A percentile compares a stretch with the other conserved stretches of the same genome.
Evolutionary conservation across 371 early-diverging fungal genomes (phyloP).

Genomic region (Actinomortierella wolfii): DNA sequence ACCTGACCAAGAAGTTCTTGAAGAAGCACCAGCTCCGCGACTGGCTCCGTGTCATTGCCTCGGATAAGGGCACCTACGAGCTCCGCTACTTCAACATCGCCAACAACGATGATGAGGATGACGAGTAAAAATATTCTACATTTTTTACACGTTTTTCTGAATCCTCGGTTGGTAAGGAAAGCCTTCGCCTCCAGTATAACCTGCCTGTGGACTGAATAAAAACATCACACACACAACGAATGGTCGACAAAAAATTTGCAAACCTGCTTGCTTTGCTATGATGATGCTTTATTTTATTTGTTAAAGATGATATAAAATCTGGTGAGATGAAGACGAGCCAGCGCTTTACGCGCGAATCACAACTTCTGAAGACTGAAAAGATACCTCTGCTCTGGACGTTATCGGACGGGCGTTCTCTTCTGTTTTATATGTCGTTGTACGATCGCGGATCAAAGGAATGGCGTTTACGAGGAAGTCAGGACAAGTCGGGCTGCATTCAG

Average conservation of each 20-base stretch:
- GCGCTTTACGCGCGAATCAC: constrained; percentile 59
- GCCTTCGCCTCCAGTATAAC: too few relatives aligned
- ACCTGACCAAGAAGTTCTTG: constrained; percentile 99
- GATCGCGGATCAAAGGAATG: too few relatives aligned
- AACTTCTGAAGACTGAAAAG: constrained; percentile 53
- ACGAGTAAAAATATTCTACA: constrained; percentile 56
- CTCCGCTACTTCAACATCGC: constrained; percentile 96
- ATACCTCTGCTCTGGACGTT: too few relatives aligned
- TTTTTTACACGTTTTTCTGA: constrained; percentile 5
- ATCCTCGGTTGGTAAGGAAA: too few relatives aligned
- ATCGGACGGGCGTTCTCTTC: too few relatives aligned
- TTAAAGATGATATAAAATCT: constrained; percentile 8
- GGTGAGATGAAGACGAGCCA: constrained; percentile 76
- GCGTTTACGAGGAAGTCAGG: too few relatives aligned
- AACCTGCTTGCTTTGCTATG: too few relatives aligned
- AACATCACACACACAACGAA: constrained; percentile 18
- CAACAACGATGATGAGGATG: constrained; percentile 85
- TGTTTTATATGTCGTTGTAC: too few relatives aligned
- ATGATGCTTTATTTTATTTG: constrained; percentile 9
- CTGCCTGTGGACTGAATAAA: constrained; percentile 15
- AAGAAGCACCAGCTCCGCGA: constrained; percentile 99
- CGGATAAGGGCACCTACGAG: constrained; percentile 91
- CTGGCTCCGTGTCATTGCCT: constrained; percentile 96
- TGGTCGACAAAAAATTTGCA: constrained; percentile 12
- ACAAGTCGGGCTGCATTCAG: too few relatives aligned